phyloP scores from a whole-genome alignment of 2,329 filamentous ascomycete genomes.

The Teratosphaeria viscida region DNA sequence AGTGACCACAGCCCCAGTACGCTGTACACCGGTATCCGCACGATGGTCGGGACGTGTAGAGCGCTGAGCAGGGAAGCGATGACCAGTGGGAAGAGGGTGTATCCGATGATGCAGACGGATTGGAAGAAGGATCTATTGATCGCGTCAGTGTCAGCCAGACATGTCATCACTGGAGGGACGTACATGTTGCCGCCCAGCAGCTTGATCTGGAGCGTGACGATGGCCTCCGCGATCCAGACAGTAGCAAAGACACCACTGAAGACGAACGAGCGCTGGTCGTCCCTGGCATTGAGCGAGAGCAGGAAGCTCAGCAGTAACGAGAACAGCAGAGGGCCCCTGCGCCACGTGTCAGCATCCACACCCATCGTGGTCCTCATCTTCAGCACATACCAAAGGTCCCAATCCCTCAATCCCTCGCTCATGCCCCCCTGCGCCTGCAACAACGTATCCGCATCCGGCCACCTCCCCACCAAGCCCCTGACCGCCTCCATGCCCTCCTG shows the following conservation, averaged over 20 bases:
- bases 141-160: conserved; percentile 19
- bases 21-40: conserved; percentile 81
- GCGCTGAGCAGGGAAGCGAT: conserved; percentile 86
- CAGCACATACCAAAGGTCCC: conserved; percentile 70
- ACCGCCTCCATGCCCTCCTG: conserved; percentile 18
- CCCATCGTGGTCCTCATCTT: not conserved
- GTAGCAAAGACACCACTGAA: conserved; percentile 96
- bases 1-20: conserved; percentile 85
- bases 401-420: conserved; percentile 84
- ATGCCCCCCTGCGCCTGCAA: conserved; percentile 60
- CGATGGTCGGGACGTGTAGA: conserved; percentile 64
- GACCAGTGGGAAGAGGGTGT: conserved; percentile 93
- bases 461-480: conserved; percentile 49
- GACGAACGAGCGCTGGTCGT: conserved; percentile 73
- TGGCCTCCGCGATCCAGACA: conserved; percentile 92
- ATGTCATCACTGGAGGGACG: conserved; percentile 31
- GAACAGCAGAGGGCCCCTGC: conserved; percentile 82
- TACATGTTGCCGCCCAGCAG: conserved; percentile 94
- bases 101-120: conserved; percentile 94
- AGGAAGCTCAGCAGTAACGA: conserved; percentile 81
- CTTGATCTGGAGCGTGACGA: conserved; percentile 97
- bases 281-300: conserved; percentile 68
- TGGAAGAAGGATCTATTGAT: conserved; percentile 80
- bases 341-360: conserved; percentile 12
- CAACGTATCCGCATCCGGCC: conserved; percentile 58